phyloP scores from a whole-genome alignment of 495 filamentous ascomycete genomes.

The Ramalina intermedia region DNA sequence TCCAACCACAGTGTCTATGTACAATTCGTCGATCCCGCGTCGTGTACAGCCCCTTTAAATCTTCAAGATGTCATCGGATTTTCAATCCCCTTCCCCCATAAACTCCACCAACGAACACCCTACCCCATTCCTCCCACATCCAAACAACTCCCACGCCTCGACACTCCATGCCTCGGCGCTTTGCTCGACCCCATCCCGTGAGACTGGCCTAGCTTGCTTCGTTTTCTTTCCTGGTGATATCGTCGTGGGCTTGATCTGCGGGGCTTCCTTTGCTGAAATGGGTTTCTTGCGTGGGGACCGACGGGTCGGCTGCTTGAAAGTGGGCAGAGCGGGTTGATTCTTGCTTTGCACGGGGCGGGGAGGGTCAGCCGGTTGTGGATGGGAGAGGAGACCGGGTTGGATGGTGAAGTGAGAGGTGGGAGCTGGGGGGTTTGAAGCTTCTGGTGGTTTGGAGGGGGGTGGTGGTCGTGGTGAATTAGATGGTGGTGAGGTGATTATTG shows the following conservation, averaged over 20 bases:
- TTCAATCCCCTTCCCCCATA: slow-evolving; percentile 1
- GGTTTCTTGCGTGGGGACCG: slow-evolving; percentile 2
- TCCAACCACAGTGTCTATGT: too few species aligned
- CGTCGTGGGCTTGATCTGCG: neutral
- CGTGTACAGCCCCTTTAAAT: too few species aligned
- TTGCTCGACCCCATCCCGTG: neutral
- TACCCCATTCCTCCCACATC: slow-evolving; percentile 26
- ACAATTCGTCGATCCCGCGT: too few species aligned
- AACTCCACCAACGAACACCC: slow-evolving; percentile 9
- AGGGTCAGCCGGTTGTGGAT: neutral
- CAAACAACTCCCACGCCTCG: slow-evolving; percentile 46
- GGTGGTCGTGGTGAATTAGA: neutral
- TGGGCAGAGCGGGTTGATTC: neutral
- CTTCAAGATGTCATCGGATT: too few species aligned
- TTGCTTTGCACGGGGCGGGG: neutral
- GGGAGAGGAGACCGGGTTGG: neutral
- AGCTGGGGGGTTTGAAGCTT: neutral
- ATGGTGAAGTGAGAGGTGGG: neutral
- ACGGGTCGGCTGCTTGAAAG: neutral
- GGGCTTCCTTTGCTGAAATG: neutral
- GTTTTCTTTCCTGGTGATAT: too few species aligned
- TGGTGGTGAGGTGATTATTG: neutral
- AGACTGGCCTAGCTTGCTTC: too few species aligned
- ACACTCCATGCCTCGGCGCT: slow-evolving; percentile 33
- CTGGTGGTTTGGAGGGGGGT: neutral